These are phyloP conservation scores for Falciphora oryzae DNA, from an alignment of 2,329 filamentous ascomycete genomes.

Conservation along the genomic window DNA sequence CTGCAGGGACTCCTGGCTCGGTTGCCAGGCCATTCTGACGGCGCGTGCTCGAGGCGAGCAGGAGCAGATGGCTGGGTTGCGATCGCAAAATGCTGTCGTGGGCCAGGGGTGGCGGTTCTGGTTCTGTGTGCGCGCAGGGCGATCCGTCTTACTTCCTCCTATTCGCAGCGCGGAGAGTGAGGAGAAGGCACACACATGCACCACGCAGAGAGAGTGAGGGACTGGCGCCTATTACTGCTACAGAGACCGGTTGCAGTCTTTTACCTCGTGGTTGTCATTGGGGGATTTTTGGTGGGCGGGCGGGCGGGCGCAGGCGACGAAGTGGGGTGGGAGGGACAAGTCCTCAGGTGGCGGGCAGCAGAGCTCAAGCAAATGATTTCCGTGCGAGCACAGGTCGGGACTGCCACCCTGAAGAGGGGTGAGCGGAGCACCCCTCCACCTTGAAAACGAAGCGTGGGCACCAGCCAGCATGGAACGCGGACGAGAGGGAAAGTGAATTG, in stretches of 20 bases:
- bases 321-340: not conserved
- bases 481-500: not conserved
- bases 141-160: not conserved
- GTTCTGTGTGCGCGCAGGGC: not conserved
- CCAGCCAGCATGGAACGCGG: not conserved
- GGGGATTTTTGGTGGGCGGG: conserved; percentile 1
- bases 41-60: not conserved
- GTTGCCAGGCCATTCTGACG: conserved; percentile 80
- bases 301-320: not conserved
- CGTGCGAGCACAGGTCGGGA: not conserved
- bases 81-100: not conserved
- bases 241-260: not conserved
- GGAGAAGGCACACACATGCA: not conserved
- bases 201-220: not conserved
- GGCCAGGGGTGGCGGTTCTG: too few species aligned
- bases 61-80: not conserved
- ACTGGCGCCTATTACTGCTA: not conserved
- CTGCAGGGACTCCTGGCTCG: conserved; percentile 76
- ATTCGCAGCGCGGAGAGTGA: not conserved
- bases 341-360: not conserved
- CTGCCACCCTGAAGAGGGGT: not conserved
- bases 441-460: not conserved
- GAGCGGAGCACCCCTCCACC: not conserved
- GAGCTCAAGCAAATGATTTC: not conserved
- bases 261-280: not conserved